Evolutionary conservation across 2,329 filamentous ascomycete genomes (phyloP), one percentile per base, ranked within the genome.

Genomic region (Sporothrix variecibatus): DNA sequence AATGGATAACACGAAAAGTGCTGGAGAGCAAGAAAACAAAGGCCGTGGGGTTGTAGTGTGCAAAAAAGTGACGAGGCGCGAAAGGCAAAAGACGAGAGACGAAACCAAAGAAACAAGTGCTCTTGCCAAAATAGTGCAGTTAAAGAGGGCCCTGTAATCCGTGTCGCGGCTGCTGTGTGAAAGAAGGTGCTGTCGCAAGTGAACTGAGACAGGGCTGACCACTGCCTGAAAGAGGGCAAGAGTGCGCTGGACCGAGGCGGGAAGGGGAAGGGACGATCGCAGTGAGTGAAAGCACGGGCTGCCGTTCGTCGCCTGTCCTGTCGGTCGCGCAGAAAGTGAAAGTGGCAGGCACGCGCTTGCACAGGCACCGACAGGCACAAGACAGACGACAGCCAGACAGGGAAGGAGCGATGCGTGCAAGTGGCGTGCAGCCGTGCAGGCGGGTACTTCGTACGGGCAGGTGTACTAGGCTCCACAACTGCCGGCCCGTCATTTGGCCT

Each of bases 161-260:
- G 28, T 53, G 53, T 64, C 12, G 34, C 53, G 23, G 71, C 31
- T 17, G 56, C 60, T 60, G 60, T 71, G 58, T 72, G 58, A 74
- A 67, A 15, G 43, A 49, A 49, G 43, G 43, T 49, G 69, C n/a
- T 28, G 67, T 74, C 56, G 58, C 26, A 38, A 72, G 31, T 26
- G n/a, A 31, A n/a, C 17, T 31, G 40, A 49, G 40, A 31, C 58
- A 38, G 43, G 46, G 31, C 43, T 26, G 71, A 56, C 62, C 53
- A 34, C 53, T 43, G 34, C 58, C 65, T 64, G 60, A 38, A 49
- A 49, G 43, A 49, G 43, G 12, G 43, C 15, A 12, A 49, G 38
- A 40, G 46, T 56, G 60, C 49, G 23, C 49, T 40, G 60, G 23
- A 28, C 62, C 62, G 58, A 64, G 12, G 43, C 12, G 15, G 15